These are phyloP conservation scores for Exutisphaerella laricina DNA, from an alignment of 2,329 filamentous ascomycete genomes.

Conservation along the genomic window DNA sequence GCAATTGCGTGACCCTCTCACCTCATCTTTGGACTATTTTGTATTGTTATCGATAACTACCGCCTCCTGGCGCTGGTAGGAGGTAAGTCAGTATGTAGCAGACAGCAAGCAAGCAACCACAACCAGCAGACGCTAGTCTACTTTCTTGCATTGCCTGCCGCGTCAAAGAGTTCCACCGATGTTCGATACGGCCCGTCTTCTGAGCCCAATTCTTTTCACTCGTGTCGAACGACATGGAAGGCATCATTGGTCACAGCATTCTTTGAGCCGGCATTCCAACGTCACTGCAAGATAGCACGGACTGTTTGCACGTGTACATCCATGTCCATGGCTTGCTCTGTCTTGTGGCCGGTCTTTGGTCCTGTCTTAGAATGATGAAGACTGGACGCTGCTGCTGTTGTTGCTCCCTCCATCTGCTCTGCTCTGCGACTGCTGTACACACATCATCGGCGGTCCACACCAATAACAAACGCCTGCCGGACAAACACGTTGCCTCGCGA, in stretches of 20 bases:
- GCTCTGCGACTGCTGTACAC: background rate
- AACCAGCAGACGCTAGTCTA: too few relatives aligned
- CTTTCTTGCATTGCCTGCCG: background rate
- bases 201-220: background rate
- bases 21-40: background rate
- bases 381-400: too few relatives aligned
- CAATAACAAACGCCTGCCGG: background rate
- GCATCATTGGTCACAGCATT: background rate
- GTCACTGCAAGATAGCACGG: constrained; percentile 1
- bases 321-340: background rate
- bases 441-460: constrained; percentile 1
- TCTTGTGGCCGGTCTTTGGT: background rate
- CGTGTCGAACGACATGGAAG: background rate
- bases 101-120: too few relatives aligned
- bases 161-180: background rate
- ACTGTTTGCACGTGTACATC: too few relatives aligned
- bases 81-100: too few relatives aligned
- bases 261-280: background rate
- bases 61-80: too few relatives aligned
- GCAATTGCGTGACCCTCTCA: background rate
- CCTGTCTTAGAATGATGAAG: too few relatives aligned
- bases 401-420: background rate
- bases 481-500: too few relatives aligned
- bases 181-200: background rate
- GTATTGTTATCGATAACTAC: too few relatives aligned